Percentiles rank a stretch among this genome's conserved stretches.
Conservation (phyloP, 2,329 filamentous ascomycete genomes). For the Daldinia sp. region DNA sequence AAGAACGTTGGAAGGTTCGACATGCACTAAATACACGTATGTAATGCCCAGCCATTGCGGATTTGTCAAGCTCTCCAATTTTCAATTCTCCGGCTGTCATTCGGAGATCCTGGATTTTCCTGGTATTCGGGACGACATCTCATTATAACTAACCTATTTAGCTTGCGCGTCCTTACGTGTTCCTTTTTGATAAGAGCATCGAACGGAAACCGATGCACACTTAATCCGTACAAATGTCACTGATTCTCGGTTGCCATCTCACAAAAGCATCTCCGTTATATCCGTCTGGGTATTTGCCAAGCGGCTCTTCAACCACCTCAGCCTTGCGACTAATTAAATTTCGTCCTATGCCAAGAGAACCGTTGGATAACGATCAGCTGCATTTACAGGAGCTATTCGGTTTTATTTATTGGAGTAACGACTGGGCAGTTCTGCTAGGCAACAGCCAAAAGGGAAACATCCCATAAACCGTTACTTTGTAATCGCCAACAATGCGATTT, state of each 20-base stretch:
- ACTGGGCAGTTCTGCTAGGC: neutral
- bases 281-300: conserved; percentile 6
- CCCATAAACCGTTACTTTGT: neutral
- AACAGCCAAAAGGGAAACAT: neutral
- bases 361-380: neutral
- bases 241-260: neutral
- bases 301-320: conserved; percentile 5
- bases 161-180: conserved; percentile 8
- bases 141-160: neutral
- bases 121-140: conserved; percentile 12
- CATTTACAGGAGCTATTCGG: neutral
- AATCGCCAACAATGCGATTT: neutral
- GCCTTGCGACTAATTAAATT: conserved; percentile 8
- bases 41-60: neutral
- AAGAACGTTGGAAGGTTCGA: conserved; percentile 1
- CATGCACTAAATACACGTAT: neutral
- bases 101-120: conserved; percentile 13
- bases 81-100: neutral
- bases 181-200: neutral
- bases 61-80: neutral
- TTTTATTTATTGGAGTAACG: neutral
- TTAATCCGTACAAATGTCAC: neutral
- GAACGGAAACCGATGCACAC: neutral
- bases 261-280: conserved; percentile 5
- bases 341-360: neutral